Evolutionary conservation across 1,284 basidiomycete genomes (phyloP).

Genomic region (Pyrrhoderma lamaoense): DNA sequence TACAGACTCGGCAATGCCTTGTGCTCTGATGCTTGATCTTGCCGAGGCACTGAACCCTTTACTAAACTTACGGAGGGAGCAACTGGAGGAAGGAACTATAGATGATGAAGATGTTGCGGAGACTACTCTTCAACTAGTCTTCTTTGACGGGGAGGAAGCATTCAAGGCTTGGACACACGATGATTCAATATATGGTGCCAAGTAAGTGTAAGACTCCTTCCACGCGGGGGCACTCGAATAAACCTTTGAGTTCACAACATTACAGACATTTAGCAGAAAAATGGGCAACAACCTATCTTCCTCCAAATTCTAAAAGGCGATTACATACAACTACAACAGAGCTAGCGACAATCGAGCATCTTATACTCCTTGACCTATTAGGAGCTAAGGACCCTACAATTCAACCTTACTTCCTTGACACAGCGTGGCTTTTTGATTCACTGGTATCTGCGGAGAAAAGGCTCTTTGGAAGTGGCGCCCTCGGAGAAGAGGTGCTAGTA

Average conservation of each 20-base stretch:
- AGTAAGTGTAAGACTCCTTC: conserved; percentile 41
- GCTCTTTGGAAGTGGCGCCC: conserved; percentile 53
- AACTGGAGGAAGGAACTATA: conserved; percentile 48
- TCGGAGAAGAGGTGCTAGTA: conserved; percentile 37
- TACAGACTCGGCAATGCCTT: conserved; percentile 94
- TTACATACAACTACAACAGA: conserved; percentile 50
- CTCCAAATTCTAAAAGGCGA: conserved; percentile 54
- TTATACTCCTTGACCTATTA: conserved; percentile 86
- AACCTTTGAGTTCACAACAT: conserved; percentile 2
- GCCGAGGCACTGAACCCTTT: conserved; percentile 74
- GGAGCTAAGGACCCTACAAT: conserved; percentile 70
- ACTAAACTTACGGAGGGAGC: conserved; percentile 53
- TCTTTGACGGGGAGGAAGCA: conserved; percentile 98
- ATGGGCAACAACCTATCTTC: conserved; percentile 69
- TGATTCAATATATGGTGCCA: conserved; percentile 92
- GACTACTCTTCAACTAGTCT: conserved; percentile 89
- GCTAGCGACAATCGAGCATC: conserved; percentile 77
- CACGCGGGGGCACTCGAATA: not conserved
- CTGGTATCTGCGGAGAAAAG: conserved; percentile 63
- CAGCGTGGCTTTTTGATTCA: conserved; percentile 84
- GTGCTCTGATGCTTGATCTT: conserved; percentile 88
- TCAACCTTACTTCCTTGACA: conserved; percentile 77
- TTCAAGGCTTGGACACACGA: conserved; percentile 84
- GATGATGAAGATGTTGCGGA: conserved; percentile 74
- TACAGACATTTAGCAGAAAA: conserved; percentile 75